Base-by-base conservation (phyloP, 2,329 filamentous ascomycete species). In the Pseudogymnoascus sp. region DNA sequence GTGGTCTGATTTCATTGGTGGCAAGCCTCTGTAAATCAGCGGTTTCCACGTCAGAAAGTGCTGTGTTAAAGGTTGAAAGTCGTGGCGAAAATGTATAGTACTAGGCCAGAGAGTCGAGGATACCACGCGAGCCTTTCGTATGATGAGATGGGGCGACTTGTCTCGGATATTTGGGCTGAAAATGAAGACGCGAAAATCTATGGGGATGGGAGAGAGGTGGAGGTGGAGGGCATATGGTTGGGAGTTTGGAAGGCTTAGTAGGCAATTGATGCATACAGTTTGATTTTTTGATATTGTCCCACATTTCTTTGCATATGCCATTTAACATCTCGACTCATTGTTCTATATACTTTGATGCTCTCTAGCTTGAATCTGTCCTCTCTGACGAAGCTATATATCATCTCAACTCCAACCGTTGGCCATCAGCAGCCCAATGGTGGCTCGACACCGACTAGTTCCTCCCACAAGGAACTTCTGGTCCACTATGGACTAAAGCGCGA, bases 1-100 rank as follows among this genome's bases (percentile, higher is more conserved):
- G 72, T 99, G 94, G 94, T 95, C 91, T 68, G 88, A 97, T 71
- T 99, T 97, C 76, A 89, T 96, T 71, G 92, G 92, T 67, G 88
- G 88, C 71, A 91, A 91, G 83, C 88, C 87, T 61, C 78, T 91
- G 80, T 91, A 86, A 79, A 31, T 60, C 33, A 60, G 49, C 2
- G 5, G 10, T 33, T 19, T 35, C 49, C 49, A 21, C 16, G 29
- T 33, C 29, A 19, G 11, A 55, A 35, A 35, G 49, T 55, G 49
- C 29, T 33, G 49, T 35, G 49, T 55, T 55, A 6, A 55, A 55
- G 49, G 49, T 55, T 55, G 49, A 55, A 55, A 35, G 49, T 35
- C 49, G 29, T 21, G 29, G 49, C 49, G 49, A 55, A 55, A 55
- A 55, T 55, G 49, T 55, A 55, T 55, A 55, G 49, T 55, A 55